Evolutionary conservation across 805 yeast species (phyloP), one percentile per base, ranked within the genome.

Genomic region (Wickerhamiella kurtzmanii): DNA sequence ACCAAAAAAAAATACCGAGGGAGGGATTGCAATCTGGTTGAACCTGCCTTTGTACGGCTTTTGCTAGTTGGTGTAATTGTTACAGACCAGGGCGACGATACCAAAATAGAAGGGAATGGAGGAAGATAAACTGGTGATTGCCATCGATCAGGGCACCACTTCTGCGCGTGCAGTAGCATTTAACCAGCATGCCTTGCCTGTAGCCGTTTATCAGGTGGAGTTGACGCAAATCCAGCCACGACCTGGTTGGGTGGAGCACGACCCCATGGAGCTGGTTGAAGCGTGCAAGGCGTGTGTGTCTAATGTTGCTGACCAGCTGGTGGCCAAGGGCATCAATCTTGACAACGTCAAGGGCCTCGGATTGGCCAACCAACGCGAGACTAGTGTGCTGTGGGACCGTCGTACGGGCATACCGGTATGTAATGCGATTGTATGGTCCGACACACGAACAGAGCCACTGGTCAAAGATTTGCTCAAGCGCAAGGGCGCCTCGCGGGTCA

Each of bases 341-440:
- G 52, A 53, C 61, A 72, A 70, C 54, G 78, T 88, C 49, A 75
- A 70, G 49, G 78, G 84, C 42, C 73, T 88, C 55, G 97, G 97
- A 21, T 76, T 88, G 55, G 92, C 96, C 45, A 89, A 87, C 66
- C 94, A 89, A 92, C 76, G 97, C 61, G 97, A 88, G 67, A 88
- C 97, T 39, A 81, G 95, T 22, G 79, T 88, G 43, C 54, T 67
- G 38, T 88, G 96, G 96, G 80, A 86, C 48, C 74, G 78, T 54
- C 70, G 70, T 45, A 86, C 96, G 2, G 96, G 96, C 37, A 67
- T 69, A 53, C 94, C 95, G 3, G 74, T 86, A 47, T 74, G 80
- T 60, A 80, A 83, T 61, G 96, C 96, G 59, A 85, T 88, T 62
- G 94, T 88, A 35, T 88, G 97, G 97, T 84, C 89, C 52, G 97